phyloP scores from a whole-genome alignment of 805 yeast genomes.

The Ogataea polymorpha region DNA sequence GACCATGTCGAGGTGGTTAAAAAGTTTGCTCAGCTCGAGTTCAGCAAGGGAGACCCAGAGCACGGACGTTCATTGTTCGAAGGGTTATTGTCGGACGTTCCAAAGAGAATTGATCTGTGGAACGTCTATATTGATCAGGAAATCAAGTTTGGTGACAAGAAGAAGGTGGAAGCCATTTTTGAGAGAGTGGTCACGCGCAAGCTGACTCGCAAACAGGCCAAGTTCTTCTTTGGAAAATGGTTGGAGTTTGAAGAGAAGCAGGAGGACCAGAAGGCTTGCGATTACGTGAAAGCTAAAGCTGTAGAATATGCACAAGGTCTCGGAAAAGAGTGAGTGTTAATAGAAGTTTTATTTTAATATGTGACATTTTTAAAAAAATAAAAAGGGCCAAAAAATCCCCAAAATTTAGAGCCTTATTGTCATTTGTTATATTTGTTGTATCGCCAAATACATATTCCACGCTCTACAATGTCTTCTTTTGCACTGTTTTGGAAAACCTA shows the following conservation, averaged over 20 bases:
- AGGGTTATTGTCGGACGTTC: conserved; percentile 84
- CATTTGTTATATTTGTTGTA: neutral
- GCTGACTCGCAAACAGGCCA: conserved; percentile 83
- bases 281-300: conserved; percentile 89
- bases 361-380: neutral
- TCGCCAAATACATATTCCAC: neutral
- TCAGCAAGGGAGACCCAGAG: conserved; percentile 82
- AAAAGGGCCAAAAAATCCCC: conserved; percentile 2
- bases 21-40: conserved; percentile 88
- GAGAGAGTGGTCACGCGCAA: conserved; percentile 73
- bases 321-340: conserved; percentile 13
- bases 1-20: conserved; percentile 76
- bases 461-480: neutral
- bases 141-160: conserved; percentile 64
- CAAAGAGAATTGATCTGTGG: conserved; percentile 92
- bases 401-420: neutral
- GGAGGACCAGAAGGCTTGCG: conserved; percentile 67
- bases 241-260: conserved; percentile 68
- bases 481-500: neutral
- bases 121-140: conserved; percentile 94
- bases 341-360: conserved; percentile 4
- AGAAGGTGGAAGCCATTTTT: conserved; percentile 71
- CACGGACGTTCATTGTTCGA: conserved; percentile 94
- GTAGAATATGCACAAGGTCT: conserved; percentile 52
- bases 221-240: conserved; percentile 94